A percentile compares a stretch with the other conserved stretches of the same genome.
Evolutionary conservation across 352 stramenopile genomes (phyloP).

Genomic region (Phytophthora idaei): DNA sequence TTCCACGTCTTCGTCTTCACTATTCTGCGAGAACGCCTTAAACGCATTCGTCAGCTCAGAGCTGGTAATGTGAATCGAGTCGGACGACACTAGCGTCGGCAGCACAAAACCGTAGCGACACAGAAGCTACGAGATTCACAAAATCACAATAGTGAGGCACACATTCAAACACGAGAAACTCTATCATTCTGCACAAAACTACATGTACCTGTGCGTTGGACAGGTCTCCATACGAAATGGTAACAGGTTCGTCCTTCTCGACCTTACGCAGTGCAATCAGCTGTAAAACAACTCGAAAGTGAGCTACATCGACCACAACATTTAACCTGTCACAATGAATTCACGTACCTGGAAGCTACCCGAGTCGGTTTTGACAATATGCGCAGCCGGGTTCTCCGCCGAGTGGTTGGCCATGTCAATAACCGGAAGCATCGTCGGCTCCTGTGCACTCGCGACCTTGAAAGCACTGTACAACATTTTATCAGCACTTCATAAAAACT

Average conservation of each 20-base stretch:
- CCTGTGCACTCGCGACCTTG: conserved; percentile 33
- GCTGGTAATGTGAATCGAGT: conserved; percentile 63
- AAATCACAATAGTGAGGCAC: not conserved
- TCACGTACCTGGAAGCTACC: conserved; percentile 53
- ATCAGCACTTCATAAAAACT: not conserved
- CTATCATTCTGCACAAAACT: not conserved
- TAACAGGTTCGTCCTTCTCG: conserved; percentile 51
- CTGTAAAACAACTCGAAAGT: conserved; percentile 30
- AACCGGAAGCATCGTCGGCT: conserved; percentile 70
- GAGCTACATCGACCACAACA: conserved; percentile 2
- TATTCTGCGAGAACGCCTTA: conserved; percentile 31
- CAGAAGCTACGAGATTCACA: conserved; percentile 41
- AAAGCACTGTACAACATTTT: conserved; percentile 43
- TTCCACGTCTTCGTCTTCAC: conserved; percentile 32
- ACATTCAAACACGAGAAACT: not conserved
- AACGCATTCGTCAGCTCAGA: conserved; percentile 49
- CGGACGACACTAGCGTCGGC: conserved; percentile 36
- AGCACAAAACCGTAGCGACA: conserved; percentile 80
- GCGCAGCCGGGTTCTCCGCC: conserved; percentile 40
- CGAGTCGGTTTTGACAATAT: conserved; percentile 51
- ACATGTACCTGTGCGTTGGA: conserved; percentile 69
- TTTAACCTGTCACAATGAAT: not conserved
- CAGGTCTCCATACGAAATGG: conserved; percentile 75
- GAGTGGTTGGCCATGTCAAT: conserved; percentile 86
- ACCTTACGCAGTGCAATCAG: conserved; percentile 55